Evolutionary conservation across 2,329 filamentous ascomycete species (phyloP), one percentile per base, ranked within the genome.

Genomic region (Didymella pinodella): DNA sequence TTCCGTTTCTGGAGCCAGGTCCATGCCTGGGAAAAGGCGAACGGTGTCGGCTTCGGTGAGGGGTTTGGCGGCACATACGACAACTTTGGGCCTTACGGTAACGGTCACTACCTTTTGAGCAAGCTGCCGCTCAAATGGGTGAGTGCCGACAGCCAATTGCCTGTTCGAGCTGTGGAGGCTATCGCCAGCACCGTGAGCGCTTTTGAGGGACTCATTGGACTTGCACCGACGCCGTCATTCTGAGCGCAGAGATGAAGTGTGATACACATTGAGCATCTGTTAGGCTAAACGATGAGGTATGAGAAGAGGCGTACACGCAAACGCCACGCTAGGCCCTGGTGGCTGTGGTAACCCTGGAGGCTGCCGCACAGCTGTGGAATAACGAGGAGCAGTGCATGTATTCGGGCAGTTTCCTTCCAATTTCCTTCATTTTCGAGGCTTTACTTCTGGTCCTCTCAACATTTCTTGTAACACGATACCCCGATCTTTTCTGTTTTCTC

Each of bases 11-110:
- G 28, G 16, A 44, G 3, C 20, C 11, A 49, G 25, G 49, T 58
- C 18, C 10, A 16, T 7, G 31, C 28, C 2, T 58, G 55, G 55
- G 49, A 58, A 14, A 18, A 29, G 6, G 55, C 40, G 6, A 58
- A 58, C 18, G 55, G 55, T 4, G 38, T 49, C 14, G 49, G 55
- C 16, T 48, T 49, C 11, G 45, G 38, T 7, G 55, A 58, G 18
- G 55, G 55, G 1, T 45, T 36, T 22, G 43, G 54, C 25, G 16
- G 26, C 20, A 29, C 29, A 5, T 12, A 40, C 12, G 44, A 47
- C 8, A 12, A 16, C 34, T 41, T 31, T n/a, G 43, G 34, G 18
- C 26, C 46, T 1, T 56, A 49, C 20, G 53, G 53, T 8, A 26
- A 49, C 7, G 46, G 38, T 1, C 38, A 25, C 28, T 20, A 7